A percentile compares a stretch with the other conserved stretches of the same genome.
These are phyloP conservation scores for Penicillium psychrofluorescens DNA, from an alignment of 495 filamentous ascomycete species.

Conservation along the genomic window DNA sequence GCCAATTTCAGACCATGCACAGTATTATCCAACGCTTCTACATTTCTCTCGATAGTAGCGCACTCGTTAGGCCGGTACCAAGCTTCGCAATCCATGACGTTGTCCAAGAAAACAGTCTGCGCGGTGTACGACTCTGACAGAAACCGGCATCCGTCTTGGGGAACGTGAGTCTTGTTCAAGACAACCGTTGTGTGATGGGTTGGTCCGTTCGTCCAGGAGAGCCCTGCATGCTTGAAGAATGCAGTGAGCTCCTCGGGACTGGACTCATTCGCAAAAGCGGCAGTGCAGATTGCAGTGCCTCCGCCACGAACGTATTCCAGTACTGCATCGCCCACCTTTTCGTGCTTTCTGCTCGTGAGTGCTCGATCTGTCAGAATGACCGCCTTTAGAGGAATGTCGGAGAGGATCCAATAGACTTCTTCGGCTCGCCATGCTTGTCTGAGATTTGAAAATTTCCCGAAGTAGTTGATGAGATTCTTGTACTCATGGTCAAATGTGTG, in stretches of 20 bases:
- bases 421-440: no score
- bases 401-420: no score
- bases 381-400: no score
- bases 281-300: constrained; percentile 3
- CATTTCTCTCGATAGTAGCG: neutral
- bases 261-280: neutral
- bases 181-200: neutral
- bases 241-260: neutral
- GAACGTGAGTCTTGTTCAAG: neutral
- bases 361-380: neutral
- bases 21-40: no score
- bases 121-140: neutral
- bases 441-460: no score
- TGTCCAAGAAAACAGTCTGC: neutral
- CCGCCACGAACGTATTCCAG: neutral
- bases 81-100: neutral
- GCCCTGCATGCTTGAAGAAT: constrained; percentile 1
- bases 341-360: neutral
- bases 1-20: no score
- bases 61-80: constrained; percentile 1
- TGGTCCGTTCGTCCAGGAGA: neutral
- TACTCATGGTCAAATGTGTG: no score
- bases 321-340: neutral
- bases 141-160: neutral
- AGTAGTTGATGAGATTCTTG: no score